Evolutionary conservation across 2,329 filamentous ascomycete genomes (phyloP).

Genomic region (Sporothrix luriei): DNA sequence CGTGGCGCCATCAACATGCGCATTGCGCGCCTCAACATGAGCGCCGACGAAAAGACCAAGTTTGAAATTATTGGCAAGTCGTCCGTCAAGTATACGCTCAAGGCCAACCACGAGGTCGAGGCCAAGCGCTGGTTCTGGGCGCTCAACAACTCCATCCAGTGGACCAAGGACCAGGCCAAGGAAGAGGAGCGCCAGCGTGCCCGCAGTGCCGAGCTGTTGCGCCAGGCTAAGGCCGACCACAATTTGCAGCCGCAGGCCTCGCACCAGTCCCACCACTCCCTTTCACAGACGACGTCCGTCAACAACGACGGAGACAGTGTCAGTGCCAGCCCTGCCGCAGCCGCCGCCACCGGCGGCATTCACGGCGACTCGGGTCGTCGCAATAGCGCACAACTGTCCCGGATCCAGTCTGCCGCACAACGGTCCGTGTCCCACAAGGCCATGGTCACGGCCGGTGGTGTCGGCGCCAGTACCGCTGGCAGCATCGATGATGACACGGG

Average conservation of each 20-base stretch:
- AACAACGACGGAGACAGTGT: slow-evolving; percentile 55
- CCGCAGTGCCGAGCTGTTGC: slow-evolving; percentile 72
- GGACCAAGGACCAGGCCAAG: slow-evolving; percentile 94
- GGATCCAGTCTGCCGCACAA: slow-evolving; percentile 46
- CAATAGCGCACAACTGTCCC: slow-evolving; percentile 52
- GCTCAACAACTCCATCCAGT: slow-evolving; percentile 97
- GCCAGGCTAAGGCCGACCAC: slow-evolving; percentile 73
- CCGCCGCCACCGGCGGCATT: slow-evolving; percentile 41
- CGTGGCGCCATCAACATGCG: slow-evolving; percentile 98
- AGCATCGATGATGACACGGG: slow-evolving; percentile 53
- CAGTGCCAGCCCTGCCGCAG: slow-evolving; percentile 55
- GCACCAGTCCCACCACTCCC: slow-evolving; percentile 22
- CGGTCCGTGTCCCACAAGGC: slow-evolving; percentile 40
- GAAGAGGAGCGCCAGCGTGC: slow-evolving; percentile 80
- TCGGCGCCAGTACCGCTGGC: slow-evolving; percentile 51
- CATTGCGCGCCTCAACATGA: slow-evolving; percentile 93
- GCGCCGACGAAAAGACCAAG: slow-evolving; percentile 92
- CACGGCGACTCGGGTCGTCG: slow-evolving; percentile 35
- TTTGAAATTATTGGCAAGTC: slow-evolving; percentile 98
- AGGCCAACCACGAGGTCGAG: slow-evolving; percentile 96
- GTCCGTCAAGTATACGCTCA: slow-evolving; percentile 96
- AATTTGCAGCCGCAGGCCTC: slow-evolving; percentile 45
- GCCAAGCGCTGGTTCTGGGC: slow-evolving; percentile 99
- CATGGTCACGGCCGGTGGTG: slow-evolving; percentile 43
- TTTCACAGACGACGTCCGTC: slow-evolving; percentile 49